Percentiles rank a stretch among this genome's conserved stretches.
Conservation (phyloP, 208 protist species). For the Wallacemonas collosoma region DNA sequence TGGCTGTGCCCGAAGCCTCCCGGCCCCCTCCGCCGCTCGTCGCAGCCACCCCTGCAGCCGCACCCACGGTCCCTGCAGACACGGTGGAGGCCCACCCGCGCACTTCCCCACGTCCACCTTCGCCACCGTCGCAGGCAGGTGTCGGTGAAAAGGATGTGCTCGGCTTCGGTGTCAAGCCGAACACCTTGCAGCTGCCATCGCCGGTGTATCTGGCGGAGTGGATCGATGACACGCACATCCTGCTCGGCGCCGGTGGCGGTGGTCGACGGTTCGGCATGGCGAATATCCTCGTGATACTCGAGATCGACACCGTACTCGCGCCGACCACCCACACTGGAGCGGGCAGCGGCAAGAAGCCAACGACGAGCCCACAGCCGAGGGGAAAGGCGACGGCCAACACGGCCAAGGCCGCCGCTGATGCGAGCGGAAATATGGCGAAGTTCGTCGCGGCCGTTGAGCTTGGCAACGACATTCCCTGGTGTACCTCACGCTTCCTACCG, state of each 20-base stretch:
- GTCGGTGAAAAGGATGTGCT: slow-evolving; percentile 14
- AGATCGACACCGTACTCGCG: slow-evolving; percentile 20
- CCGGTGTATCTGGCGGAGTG: slow-evolving; percentile 78
- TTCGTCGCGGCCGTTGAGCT: slow-evolving; percentile 71
- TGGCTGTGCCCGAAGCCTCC: too few relatives aligned
- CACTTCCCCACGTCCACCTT: background rate
- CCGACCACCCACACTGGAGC: background rate
- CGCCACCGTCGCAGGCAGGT: background rate
- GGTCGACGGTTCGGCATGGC: slow-evolving; percentile 85
- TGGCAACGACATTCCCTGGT: slow-evolving; percentile 81
- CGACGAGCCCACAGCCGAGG: background rate
- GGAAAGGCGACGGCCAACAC: background rate
- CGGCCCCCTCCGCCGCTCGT: background rate
- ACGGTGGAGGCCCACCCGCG: background rate
- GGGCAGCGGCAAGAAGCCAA: background rate
- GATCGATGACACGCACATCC: slow-evolving; percentile 58
- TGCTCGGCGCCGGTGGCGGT: slow-evolving; percentile 80
- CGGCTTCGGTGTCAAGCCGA: slow-evolving; percentile 18
- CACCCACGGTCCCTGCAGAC: background rate
- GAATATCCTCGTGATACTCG: slow-evolving; percentile 69
- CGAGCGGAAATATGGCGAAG: slow-evolving; percentile 30
- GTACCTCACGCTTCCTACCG: slow-evolving; percentile 60
- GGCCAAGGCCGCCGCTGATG: background rate
- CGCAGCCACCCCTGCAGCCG: background rate
- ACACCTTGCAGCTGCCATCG: slow-evolving; percentile 72